Percentiles rank a stretch among this genome's conserved stretches.
Evolutionary conservation across 768 basidiomycete species (phyloP).

Genomic region (Tulasnella calospora): DNA sequence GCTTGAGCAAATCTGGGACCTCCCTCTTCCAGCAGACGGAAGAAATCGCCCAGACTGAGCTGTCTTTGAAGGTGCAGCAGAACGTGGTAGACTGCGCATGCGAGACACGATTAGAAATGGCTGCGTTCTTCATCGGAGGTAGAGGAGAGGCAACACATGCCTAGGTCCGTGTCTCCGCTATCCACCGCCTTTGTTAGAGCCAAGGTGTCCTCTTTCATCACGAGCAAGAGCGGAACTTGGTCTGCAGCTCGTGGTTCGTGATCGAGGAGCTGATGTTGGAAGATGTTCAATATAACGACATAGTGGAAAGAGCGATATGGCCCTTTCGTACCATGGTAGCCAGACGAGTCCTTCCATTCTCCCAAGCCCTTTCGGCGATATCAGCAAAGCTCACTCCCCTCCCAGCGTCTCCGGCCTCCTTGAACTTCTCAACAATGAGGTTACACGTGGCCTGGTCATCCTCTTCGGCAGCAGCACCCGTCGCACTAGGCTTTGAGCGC

Average conservation of each 20-base stretch:
- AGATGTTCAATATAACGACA: not conserved
- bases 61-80: slow-evolving; percentile 80
- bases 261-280: slow-evolving; percentile 65
- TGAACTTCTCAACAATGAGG: slow-evolving; percentile 85
- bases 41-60: slow-evolving; percentile 83
- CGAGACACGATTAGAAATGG: not conserved
- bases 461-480: slow-evolving; percentile 47
- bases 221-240: slow-evolving; percentile 86
- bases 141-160: slow-evolving; percentile 42
- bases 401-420: slow-evolving; percentile 53
- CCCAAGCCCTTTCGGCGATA: slow-evolving; percentile 90
- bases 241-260: slow-evolving; percentile 83
- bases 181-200: slow-evolving; percentile 87
- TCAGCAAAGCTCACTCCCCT: slow-evolving; percentile 84
- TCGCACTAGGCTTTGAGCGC: slow-evolving; percentile 55
- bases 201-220: slow-evolving; percentile 89
- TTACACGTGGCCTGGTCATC: slow-evolving; percentile 76
- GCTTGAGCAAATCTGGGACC: slow-evolving; percentile 70
- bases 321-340: slow-evolving; percentile 68
- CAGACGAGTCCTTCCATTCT: slow-evolving; percentile 68
- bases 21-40: slow-evolving; percentile 88
- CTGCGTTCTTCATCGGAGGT: not conserved
- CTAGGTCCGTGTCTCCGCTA: slow-evolving; percentile 91
- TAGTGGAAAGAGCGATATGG: not conserved
- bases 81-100: slow-evolving; percentile 77